These are phyloP conservation scores for Syncephalis fuscata DNA, from an alignment of 371 early-diverging fungal genomes.

Conservation along the genomic window DNA sequence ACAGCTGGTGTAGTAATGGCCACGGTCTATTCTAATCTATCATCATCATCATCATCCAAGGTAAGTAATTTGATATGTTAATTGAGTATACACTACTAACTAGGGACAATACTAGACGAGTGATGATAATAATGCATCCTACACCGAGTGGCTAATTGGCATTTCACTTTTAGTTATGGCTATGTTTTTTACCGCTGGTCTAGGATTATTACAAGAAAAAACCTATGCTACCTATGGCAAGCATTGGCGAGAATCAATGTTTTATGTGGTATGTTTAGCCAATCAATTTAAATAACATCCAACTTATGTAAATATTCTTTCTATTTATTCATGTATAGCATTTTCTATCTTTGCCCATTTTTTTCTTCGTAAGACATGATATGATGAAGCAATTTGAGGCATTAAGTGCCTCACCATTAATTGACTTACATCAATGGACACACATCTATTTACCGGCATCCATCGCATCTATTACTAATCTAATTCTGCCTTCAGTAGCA, in stretches of 20 bases:
- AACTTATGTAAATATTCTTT: neutral
- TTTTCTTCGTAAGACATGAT: conserved; percentile 47
- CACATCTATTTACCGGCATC: too few relatives aligned
- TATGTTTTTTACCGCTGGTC: conserved; percentile 54
- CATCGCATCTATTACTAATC: neutral
- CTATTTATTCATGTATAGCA: conserved; percentile 25
- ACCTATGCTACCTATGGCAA: conserved; percentile 66
- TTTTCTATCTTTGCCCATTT: conserved; percentile 60
- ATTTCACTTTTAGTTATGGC: conserved; percentile 52
- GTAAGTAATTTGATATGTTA: too few relatives aligned
- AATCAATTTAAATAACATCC: neutral
- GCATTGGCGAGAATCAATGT: conserved; percentile 79
- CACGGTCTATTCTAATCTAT: too few relatives aligned
- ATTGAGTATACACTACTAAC: too few relatives aligned
- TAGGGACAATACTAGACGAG: too few relatives aligned
- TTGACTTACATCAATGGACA: conserved; percentile 16
- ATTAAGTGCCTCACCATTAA: conserved; percentile 29
- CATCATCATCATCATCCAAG: too few relatives aligned
- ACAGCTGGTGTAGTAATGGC: conserved; percentile 43
- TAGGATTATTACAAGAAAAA: conserved; percentile 71
- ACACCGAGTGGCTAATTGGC: conserved; percentile 48
- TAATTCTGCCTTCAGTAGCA: conserved; percentile 11
- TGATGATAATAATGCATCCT: neutral
- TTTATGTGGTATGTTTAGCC: conserved; percentile 46
- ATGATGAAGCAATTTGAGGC: conserved; percentile 26